Evolutionary conservation across 2,329 filamentous ascomycete species (phyloP), one percentile per base, ranked within the genome.

Genomic region (Diaporthe sp.): DNA sequence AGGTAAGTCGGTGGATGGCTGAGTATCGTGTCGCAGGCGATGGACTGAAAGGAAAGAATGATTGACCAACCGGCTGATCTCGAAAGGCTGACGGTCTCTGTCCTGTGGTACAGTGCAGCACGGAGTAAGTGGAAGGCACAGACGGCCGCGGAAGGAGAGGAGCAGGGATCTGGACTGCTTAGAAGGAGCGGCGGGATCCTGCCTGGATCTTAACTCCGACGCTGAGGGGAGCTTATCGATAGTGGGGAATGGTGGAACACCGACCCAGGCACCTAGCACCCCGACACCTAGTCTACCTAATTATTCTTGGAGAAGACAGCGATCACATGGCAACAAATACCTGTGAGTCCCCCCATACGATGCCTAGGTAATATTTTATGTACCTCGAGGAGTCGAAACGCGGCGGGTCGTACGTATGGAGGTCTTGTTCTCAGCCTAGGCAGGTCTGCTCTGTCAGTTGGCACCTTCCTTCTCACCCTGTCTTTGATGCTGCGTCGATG

Each of bases 171-270:
- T 31, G 65, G n/a, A 28, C 28, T 37, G n/a, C 31, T 46, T 28
- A 31, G 39, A 62, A 31, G 39, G 39, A 31, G 34, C 34, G 57
- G 34, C 57, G 39, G 55, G 60, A 62, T 31, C 42, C 61, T 15
- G 22, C 46, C 65, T 25, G 46, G 65, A 42, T 28, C 46, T 42
- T 70, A 70, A 70, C 22, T 53, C 65, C 65, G 65, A 70, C 22
- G 15, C 34, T 55, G 34, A 39, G 49, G 65, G 46, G 65, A 22
- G 49, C 46, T 70, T 55, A 70, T 70, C 49, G 65, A 70, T 70
- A 70, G 31, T 28, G 46, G 49, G 28, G 31, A 13, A 19, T 28
- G 46, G 34, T 55, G 34, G 34, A 55, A 42, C 19, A 28, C 22
- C 28, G 42, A 37, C 39, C 60, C 37, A 65, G 57, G 19, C 34